Evolutionary conservation across 768 basidiomycete genomes (phyloP).

Genomic region (Xerocomus spinulosus): DNA sequence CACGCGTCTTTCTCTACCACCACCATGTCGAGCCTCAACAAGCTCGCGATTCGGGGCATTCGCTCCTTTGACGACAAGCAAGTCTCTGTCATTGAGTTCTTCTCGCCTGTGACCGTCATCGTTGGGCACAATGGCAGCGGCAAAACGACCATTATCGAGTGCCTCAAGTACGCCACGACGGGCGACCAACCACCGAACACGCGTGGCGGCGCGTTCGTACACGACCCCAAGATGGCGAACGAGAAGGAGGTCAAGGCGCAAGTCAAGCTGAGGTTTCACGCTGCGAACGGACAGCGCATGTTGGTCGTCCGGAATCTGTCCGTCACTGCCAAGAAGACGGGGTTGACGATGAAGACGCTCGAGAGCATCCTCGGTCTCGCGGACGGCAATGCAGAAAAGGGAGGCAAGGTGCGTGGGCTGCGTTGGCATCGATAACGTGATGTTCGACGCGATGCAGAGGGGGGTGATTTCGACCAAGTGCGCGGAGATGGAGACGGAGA

Average conservation of each 20-base stretch:
- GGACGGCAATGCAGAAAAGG: slow-evolving; percentile 59
- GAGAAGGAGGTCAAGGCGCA: slow-evolving; percentile 99
- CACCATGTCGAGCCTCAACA: slow-evolving; percentile 78
- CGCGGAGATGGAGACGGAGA: slow-evolving; percentile 92
- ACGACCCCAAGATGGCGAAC: slow-evolving; percentile 99
- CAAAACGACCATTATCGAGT: slow-evolving; percentile 99
- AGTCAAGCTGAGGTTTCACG: slow-evolving; percentile 89
- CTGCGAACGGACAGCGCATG: slow-evolving; percentile 89
- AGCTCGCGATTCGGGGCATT: slow-evolving; percentile 90
- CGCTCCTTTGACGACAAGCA: slow-evolving; percentile 96
- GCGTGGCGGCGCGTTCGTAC: slow-evolving; percentile 96
- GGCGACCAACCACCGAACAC: slow-evolving; percentile 98
- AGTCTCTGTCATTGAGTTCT: slow-evolving; percentile 92
- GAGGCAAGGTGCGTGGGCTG: slow-evolving; percentile 58
- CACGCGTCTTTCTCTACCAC: not conserved
- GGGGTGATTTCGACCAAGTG: slow-evolving; percentile 94
- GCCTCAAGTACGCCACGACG: slow-evolving; percentile 97
- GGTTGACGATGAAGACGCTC: slow-evolving; percentile 94
- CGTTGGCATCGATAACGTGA: too few species aligned
- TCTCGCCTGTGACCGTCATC: slow-evolving; percentile 95
- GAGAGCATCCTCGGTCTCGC: slow-evolving; percentile 83
- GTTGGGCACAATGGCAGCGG: slow-evolving; percentile 98
- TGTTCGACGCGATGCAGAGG: too few species aligned
- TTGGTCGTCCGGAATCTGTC: slow-evolving; percentile 85
- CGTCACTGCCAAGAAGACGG: slow-evolving; percentile 90